These are phyloP conservation scores for carrot (Daucus carota) DNA, from an alignment of 129 eudicot genomes.

Conservation along the genomic window DH1_v3.0 NC_030384.2:36527001-36527500, in stretches of 20 bases:
- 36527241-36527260: slow-evolving; percentile 35
- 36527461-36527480: background rate
- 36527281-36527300: slow-evolving; percentile 10
- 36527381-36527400: background rate
- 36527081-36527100: slow-evolving; percentile 38
- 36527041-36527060: slow-evolving; percentile 34
- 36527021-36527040: slow-evolving; percentile 30
- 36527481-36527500: background rate
- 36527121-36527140: slow-evolving; percentile 31
- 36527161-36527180: slow-evolving; percentile 35
- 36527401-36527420: background rate
- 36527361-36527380: too few species aligned
- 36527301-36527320: background rate
- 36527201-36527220: slow-evolving; percentile 46
- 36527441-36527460: background rate
- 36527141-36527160: slow-evolving; percentile 14
- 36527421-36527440: background rate
- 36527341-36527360: too few species aligned
- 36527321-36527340: slow-evolving; percentile 13
- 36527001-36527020: slow-evolving; percentile 29
- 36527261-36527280: slow-evolving; percentile 33
- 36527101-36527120: slow-evolving; percentile 41
- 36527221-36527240: slow-evolving; percentile 40
- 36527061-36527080: slow-evolving; percentile 31
- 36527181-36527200: slow-evolving; percentile 42